Conservation (phyloP, 768 basidiomycete genomes). For the Mycena filopes region DNA sequence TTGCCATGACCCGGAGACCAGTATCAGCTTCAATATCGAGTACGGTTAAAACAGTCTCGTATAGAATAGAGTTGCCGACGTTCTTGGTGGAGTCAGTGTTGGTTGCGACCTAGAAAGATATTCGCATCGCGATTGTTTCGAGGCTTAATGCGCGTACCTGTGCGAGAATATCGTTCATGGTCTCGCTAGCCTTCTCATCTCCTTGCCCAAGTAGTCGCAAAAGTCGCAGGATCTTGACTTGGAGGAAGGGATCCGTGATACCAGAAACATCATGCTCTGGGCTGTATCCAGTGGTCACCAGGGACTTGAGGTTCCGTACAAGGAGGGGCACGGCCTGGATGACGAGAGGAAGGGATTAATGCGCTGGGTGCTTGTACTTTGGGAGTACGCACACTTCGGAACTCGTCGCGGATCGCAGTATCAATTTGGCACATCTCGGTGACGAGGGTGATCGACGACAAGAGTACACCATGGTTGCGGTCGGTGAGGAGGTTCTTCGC, state of each 20-base stretch:
- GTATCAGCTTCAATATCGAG: constrained; percentile 98
- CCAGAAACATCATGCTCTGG: constrained; percentile 99
- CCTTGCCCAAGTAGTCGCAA: constrained; percentile 89
- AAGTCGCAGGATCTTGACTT: constrained; percentile 92
- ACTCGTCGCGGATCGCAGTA: constrained; percentile 78
- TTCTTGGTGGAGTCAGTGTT: constrained; percentile 99
- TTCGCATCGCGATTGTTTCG: background rate
- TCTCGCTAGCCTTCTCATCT: constrained; percentile 88
- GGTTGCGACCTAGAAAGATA: constrained; percentile 83
- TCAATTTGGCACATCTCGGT: constrained; percentile 94
- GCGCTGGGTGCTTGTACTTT: constrained; percentile 1
- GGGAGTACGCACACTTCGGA: constrained; percentile 77
- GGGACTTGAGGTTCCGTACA: constrained; percentile 93
- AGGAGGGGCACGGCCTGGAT: constrained; percentile 88
- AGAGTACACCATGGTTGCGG: constrained; percentile 95
- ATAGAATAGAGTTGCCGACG: constrained; percentile 97
- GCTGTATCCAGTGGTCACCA: constrained; percentile 96
- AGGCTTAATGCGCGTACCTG: constrained; percentile 62
- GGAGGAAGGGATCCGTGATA: constrained; percentile 96
- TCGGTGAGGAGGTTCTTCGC: constrained; percentile 93
- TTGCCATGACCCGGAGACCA: constrained; percentile 97
- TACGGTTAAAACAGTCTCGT: constrained; percentile 96
- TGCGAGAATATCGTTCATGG: constrained; percentile 98
- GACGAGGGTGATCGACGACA: constrained; percentile 94
- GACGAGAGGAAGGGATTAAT: constrained; percentile 21